Base-by-base conservation (phyloP, 208 protist genomes). In the Acanthamoeba sp. region DNA sequence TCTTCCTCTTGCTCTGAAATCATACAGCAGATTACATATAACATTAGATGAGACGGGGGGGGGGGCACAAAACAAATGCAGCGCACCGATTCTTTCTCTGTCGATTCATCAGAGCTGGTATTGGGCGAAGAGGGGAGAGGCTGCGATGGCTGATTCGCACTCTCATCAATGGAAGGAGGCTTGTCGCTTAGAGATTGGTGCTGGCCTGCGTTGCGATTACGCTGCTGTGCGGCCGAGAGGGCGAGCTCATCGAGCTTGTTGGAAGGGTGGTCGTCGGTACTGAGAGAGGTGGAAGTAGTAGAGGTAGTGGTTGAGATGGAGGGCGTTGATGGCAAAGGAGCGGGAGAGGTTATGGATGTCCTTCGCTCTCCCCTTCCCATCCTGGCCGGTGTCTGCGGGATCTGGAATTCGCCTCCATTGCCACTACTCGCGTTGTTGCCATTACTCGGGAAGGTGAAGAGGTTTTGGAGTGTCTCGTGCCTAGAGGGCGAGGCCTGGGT, bases 191-290 rank as follows among this genome's bases (percentile, higher is more conserved):
- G n/a, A n/a, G n/a, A n/a, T n/a, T n/a, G n/a, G n/a, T n/a, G n/a
- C n/a, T n/a, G n/a, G 55, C 55, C 55, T 62, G 55, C 22, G 55
- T n/a, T 62, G 55, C n/a, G 55, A 32, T 12, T 69, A 29, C 62
- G 62, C 62, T 69, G 62, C 29, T 69, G 71, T 16, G 40, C 32
- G 71, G 71, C 71, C 71, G 71, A 82, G 45, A 29, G 71, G 38
- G 71, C 71, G 9, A 82, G 71, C 36, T 82, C 71, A 24, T 82
- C 36, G 71, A 82, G 71, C 71, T 82, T 82, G 71, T n/a, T n/a
- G 29, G 29, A 3, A 4, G 66, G 10, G 36, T 76, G 66, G 66
- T 76, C 66, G 18, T 34, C 66, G 62, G 62, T 69, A 36, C 18
- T 29, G 66, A 20, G 29, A n/a, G n/a, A n/a, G 14, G 66, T 40